Evolutionary conservation across 225 moss, liverwort and hornwort genomes (phyloP).

Genomic region (Pleurozium schreberi): DNA sequence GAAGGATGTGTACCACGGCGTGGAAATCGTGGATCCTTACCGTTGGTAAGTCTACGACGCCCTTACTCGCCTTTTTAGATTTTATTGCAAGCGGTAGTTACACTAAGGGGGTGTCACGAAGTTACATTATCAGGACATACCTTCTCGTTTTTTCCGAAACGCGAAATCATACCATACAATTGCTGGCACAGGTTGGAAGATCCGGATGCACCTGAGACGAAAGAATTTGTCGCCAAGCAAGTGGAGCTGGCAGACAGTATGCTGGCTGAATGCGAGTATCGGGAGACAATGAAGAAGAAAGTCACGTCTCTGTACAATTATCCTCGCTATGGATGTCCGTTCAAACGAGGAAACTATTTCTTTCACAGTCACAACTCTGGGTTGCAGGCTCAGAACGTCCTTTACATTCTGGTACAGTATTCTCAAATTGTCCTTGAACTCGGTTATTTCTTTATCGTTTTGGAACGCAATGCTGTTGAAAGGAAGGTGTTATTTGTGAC

Average conservation of each 20-base stretch:
- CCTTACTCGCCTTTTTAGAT: not conserved
- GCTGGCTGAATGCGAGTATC: constrained; percentile 40
- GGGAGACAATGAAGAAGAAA: constrained; percentile 51
- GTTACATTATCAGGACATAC: not conserved
- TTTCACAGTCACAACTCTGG: constrained; percentile 76
- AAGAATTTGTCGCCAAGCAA: constrained; percentile 60
- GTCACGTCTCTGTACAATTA: constrained; percentile 64
- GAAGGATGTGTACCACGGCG: constrained; percentile 54
- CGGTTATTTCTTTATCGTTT: not conserved
- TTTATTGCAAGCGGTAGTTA: not conserved
- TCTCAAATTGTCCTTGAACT: not conserved
- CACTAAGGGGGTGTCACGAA: not conserved
- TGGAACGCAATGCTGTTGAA: not conserved
- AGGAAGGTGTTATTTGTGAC: not conserved
- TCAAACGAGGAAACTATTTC: constrained; percentile 56
- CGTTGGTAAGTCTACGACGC: constrained; percentile 51
- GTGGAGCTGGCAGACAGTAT: constrained; percentile 48
- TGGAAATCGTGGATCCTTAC: constrained; percentile 55
- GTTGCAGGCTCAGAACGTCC: constrained; percentile 69
- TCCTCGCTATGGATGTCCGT: constrained; percentile 71
- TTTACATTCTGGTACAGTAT: constrained; percentile 56
- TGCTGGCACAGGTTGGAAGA: constrained; percentile 63
- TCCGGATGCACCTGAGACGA: constrained; percentile 58
- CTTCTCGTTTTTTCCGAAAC: not conserved
- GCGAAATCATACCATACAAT: not conserved